Base-by-base conservation (phyloP, 257 asterid species). In the Handroanthus guayacan region DNA sequence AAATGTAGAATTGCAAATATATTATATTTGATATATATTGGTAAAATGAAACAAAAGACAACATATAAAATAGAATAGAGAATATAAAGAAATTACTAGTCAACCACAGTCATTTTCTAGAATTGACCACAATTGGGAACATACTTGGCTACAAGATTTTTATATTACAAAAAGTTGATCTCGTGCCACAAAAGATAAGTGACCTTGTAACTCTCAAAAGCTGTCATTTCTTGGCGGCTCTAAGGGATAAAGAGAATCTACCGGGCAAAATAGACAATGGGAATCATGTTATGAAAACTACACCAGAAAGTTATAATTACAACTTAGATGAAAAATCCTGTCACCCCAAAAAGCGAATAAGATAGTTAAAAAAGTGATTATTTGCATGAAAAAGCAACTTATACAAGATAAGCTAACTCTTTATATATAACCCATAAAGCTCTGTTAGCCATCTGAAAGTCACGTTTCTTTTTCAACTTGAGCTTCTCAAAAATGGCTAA, bases 401-500 rank as follows among this genome's bases (percentile, higher is more conserved):
- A 67, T 41, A 16, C 64, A 25, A 41, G 68, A 68, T 77, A 68
- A 77, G 50, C 6, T 37, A 72, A 69, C 72, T 74, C 83, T 83
- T 85, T 79, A 85, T 82, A 84, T 80, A 81, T 54, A 74, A 70
- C 80, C 62, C 77, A 41, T 67, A 58, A 60, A 81, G 18, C 65
- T 18, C 13, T 37, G 31, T 45, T 51, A 16, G 48, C 45, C 76
- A 58, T 68, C 66, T 43, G 71, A 72, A 64, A 36, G 71, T 67
- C 82, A 52, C 83, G 13, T 13, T 20, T 47, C 39, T 44, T 50
- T 50, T 5, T 11, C 14, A 47, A 52, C 51, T 41, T 14, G 36
- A 16, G 39, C 37, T 62, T 74, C 65, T 43, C 31, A 36, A 18
- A 71, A 68, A 86, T 88, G 94, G 86, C 87, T 60, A 86, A 76